Evolutionary conservation across 2,329 filamentous ascomycete genomes (phyloP).

Genomic region (Chaetomiaceae sp.): DNA sequence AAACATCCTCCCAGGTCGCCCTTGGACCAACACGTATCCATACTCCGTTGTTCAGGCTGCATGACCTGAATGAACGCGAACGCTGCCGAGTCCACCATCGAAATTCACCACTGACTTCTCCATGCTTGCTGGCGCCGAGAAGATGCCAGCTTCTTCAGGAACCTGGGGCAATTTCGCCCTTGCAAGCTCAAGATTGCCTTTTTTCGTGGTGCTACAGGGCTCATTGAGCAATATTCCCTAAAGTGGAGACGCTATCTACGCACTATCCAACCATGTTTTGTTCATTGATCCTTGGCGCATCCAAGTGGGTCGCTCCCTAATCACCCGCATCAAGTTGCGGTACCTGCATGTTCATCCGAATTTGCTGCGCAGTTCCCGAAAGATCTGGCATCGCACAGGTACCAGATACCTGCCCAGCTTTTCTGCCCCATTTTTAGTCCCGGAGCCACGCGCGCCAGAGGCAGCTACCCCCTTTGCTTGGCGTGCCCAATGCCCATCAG

Average conservation of each 20-base stretch:
- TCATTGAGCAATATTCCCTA: slow-evolving; percentile 7
- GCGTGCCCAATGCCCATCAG: no score
- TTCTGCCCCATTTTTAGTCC: slow-evolving; percentile 16
- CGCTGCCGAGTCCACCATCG: not conserved
- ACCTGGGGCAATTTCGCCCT: not conserved
- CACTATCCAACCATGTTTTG: slow-evolving; percentile 10
- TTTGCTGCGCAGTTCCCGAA: not conserved
- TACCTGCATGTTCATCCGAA: not conserved
- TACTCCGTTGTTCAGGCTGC: no score
- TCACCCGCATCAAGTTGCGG: not conserved
- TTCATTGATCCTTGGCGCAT: not conserved
- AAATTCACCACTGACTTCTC: not conserved
- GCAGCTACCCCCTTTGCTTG: no score
- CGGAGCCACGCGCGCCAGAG: slow-evolving; percentile 13
- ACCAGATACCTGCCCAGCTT: slow-evolving; percentile 12
- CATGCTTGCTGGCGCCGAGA: not conserved
- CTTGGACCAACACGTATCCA: slow-evolving; percentile 6
- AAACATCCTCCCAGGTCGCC: no score
- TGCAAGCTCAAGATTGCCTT: slow-evolving; percentile 3
- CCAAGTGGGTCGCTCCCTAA: slow-evolving; percentile 4
- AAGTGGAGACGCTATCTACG: slow-evolving; percentile 1
- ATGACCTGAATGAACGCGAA: no score
- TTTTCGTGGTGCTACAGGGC: slow-evolving; percentile 5
- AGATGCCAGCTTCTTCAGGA: not conserved
- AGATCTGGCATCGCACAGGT: not conserved